Percentiles rank a stretch among this genome's conserved stretches.
Evolutionary conservation across 192 early-diverging fungal species (phyloP).

Genomic region (Martensiomyces pterosporus): DNA sequence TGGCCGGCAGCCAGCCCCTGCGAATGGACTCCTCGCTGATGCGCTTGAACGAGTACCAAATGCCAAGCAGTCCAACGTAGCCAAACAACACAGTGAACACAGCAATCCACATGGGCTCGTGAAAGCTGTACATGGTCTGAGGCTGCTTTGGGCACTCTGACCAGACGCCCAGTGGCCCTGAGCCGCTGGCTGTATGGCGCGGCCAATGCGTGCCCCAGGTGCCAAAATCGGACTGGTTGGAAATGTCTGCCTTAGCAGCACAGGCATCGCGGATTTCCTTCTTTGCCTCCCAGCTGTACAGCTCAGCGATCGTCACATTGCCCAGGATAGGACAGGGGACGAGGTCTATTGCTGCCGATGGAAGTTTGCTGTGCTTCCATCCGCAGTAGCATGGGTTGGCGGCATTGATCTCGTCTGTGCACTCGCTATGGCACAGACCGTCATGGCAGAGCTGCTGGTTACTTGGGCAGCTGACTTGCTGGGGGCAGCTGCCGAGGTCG

Average conservation of each 20-base stretch:
- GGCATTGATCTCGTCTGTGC: conserved; percentile 22
- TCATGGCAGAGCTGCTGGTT: conserved; percentile 26
- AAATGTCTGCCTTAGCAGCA: conserved; percentile 13
- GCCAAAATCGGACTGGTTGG: conserved; percentile 15
- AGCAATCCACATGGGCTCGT: conserved; percentile 37
- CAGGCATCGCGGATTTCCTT: conserved; percentile 25
- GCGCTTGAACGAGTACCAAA: conserved; percentile 16
- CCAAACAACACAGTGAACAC: conserved; percentile 20
- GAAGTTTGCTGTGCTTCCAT: conserved; percentile 19
- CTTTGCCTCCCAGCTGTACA: conserved; percentile 19
- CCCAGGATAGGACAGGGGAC: conserved; percentile 15
- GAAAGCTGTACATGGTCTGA: conserved; percentile 33
- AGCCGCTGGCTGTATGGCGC: conserved; percentile 5
- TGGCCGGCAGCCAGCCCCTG: too few species aligned
- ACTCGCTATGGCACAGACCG: conserved; percentile 26
- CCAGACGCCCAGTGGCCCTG: conserved; percentile 16
- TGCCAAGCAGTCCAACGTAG: conserved; percentile 15
- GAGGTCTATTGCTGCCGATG: conserved; percentile 9
- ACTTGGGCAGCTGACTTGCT: conserved; percentile 15
- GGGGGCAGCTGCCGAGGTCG: conserved; percentile 26
- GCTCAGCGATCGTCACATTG: conserved; percentile 36
- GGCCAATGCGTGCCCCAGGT: conserved; percentile 21
- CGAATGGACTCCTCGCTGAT: neutral
- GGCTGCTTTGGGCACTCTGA: conserved; percentile 26
- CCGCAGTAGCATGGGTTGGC: conserved; percentile 42